Conservation (phyloP, 2,329 filamentous ascomycete genomes). For the Paracoccidioides brasiliensis region DNA sequence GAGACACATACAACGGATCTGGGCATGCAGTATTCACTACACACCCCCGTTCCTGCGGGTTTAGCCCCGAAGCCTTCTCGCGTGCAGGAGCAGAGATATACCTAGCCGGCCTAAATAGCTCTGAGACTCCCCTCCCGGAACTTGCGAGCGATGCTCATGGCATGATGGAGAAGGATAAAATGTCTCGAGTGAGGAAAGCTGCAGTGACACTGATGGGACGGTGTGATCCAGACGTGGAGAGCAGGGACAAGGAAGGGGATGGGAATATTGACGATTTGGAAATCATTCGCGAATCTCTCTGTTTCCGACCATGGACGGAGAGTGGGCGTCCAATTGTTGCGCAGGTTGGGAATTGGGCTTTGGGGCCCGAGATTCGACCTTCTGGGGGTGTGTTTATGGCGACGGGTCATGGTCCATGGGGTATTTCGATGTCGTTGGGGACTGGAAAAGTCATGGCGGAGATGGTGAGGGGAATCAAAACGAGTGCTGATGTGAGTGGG, state of each 20-base stretch:
- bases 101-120: conserved; percentile 57
- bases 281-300: conserved; percentile 52
- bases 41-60: conserved; percentile 38
- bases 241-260: conserved; percentile 11
- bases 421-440: conserved; percentile 50
- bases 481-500: conserved; percentile 47
- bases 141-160: conserved; percentile 29
- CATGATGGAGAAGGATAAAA: conserved; percentile 32
- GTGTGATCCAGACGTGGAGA: conserved; percentile 10
- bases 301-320: conserved; percentile 57
- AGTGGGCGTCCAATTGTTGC: conserved; percentile 52
- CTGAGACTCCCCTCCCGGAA: conserved; percentile 46
- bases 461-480: conserved; percentile 46
- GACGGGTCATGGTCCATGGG: conserved; percentile 66
- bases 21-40: conserved; percentile 60
- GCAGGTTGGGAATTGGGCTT: conserved; percentile 41
- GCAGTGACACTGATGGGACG: conserved; percentile 24
- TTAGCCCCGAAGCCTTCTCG: conserved; percentile 59
- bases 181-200: conserved; percentile 20
- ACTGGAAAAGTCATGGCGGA: conserved; percentile 60
- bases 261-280: conserved; percentile 42
- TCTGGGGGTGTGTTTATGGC: conserved; percentile 54
- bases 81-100: conserved; percentile 56
- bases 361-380: conserved; percentile 40
- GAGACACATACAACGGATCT: conserved; percentile 27